Percentiles rank a stretch among this genome's conserved stretches.
Evolutionary conservation across 2,329 filamentous ascomycete species (phyloP).

Genomic region (Aspergillus quadrilineatus): DNA sequence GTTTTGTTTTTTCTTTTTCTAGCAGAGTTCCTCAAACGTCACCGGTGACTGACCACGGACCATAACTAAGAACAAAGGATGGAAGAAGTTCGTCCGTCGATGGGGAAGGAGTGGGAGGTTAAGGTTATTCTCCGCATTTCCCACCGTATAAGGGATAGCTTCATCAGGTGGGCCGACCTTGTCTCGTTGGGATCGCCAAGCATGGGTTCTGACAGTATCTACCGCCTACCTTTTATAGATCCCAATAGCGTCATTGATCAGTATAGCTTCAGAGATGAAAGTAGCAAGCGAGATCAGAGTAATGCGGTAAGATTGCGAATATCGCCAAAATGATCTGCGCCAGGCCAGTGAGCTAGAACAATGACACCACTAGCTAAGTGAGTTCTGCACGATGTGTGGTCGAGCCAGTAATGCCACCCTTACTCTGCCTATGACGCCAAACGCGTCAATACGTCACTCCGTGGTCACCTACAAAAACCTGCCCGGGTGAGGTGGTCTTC

Average conservation of each 20-base stretch:
- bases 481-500: neutral
- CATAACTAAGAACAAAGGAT: neutral
- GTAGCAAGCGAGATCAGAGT: neutral
- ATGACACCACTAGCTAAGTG: constrained; percentile 10
- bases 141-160: constrained; percentile 1
- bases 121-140: constrained; percentile 8
- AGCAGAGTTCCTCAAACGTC: neutral
- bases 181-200: neutral
- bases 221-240: neutral
- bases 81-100: constrained; percentile 6
- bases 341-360: neutral
- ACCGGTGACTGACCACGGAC: constrained; percentile 6
- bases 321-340: neutral
- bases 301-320: neutral
- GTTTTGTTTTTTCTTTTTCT: constrained; percentile 10
- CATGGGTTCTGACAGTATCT: neutral
- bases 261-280: neutral
- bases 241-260: constrained; percentile 1
- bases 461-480: constrained; percentile 26
- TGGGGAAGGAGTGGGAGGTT: neutral
- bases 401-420: constrained; percentile 6
- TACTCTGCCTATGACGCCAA: constrained; percentile 22
- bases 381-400: constrained; percentile 2
- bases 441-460: constrained; percentile 33
- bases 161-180: constrained; percentile 1